Conservation (phyloP, 2,329 filamentous ascomycete species). For the Fusarium piperis region DNA sequence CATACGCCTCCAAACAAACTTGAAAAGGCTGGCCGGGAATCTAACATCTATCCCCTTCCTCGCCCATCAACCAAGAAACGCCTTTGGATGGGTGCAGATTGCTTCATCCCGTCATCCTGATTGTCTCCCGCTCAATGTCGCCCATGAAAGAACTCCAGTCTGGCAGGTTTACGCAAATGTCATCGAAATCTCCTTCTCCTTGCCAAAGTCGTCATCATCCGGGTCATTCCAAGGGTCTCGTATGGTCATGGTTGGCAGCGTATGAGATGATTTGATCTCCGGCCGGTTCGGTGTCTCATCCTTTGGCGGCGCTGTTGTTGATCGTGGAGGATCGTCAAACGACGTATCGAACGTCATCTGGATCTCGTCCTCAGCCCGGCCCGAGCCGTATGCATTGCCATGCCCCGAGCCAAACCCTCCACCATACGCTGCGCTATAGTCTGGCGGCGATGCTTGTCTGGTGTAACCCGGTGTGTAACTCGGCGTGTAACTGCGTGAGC, state of each 20-base stretch:
- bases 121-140: background rate
- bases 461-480: conserved; percentile 37
- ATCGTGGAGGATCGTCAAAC: conserved; percentile 54
- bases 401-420: conserved; percentile 28
- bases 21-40: conserved; percentile 5
- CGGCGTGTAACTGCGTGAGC: conserved; percentile 35
- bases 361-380: conserved; percentile 59
- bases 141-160: background rate
- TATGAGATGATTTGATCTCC: conserved; percentile 53
- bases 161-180: conserved; percentile 71
- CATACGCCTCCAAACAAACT: conserved; percentile 1
- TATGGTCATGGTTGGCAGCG: conserved; percentile 60
- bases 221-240: conserved; percentile 76
- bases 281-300: conserved; percentile 43
- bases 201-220: conserved; percentile 74
- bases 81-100: conserved; percentile 5
- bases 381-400: conserved; percentile 38
- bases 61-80: conserved; percentile 20
- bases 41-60: background rate
- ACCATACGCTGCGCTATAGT: conserved; percentile 35
- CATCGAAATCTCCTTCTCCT: conserved; percentile 81
- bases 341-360: conserved; percentile 79
- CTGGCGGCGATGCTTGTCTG: conserved; percentile 23
- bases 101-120: background rate
- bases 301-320: conserved; percentile 41